Conservation (phyloP, 305 asterid species). For the Fraxinus ornus region DNA sequence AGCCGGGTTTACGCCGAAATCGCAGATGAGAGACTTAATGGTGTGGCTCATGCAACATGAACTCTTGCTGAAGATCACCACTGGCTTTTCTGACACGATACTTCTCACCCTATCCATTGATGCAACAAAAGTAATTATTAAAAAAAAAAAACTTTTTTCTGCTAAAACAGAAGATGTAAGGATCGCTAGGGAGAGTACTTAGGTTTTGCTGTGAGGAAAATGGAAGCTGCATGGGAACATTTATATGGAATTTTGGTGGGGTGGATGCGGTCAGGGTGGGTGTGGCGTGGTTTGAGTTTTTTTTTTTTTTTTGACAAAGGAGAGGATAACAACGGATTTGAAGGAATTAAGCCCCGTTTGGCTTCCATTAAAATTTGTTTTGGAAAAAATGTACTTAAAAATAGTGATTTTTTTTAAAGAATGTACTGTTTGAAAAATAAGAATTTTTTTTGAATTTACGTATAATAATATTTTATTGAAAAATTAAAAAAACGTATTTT, state of each 20-base stretch:
- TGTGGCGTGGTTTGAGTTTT: background rate
- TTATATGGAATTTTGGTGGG: conserved; percentile 42
- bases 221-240: conserved; percentile 31
- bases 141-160: background rate
- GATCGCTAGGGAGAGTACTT: background rate
- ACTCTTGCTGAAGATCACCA: conserved; percentile 80
- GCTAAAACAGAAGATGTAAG: background rate
- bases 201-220: conserved; percentile 44
- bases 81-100: conserved; percentile 69
- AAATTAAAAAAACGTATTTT: no score
- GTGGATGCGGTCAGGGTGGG: background rate
- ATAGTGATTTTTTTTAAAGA: no score
- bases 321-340: conserved; percentile 18
- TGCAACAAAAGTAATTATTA: background rate
- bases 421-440: no score
- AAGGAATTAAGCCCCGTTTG: background rate
- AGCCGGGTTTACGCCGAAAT: conserved; percentile 56
- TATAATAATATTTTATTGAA: no score
- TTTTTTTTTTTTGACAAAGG: background rate
- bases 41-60: conserved; percentile 71
- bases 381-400: no score
- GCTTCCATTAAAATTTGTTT: no score
- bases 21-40: conserved; percentile 51
- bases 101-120: conserved; percentile 57
- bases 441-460: no score